Evolutionary conservation across 2,329 filamentous ascomycete species (phyloP).

Genomic region (Metarhizium robertsii): DNA sequence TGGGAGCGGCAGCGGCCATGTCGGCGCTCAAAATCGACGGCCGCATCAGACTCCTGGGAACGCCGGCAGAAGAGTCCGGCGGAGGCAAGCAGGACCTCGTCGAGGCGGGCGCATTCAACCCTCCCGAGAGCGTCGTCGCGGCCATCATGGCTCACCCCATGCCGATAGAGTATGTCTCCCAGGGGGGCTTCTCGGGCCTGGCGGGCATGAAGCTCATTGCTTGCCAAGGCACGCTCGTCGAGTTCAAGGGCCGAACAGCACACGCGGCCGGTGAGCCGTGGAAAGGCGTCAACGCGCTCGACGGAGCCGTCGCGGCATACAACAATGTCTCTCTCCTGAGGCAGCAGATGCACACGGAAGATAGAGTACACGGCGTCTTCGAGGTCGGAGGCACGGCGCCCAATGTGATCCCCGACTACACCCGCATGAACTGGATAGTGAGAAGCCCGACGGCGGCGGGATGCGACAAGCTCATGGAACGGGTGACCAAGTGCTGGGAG

Average conservation of each 20-base stretch:
- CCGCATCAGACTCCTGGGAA: constrained; percentile 30
- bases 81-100: constrained; percentile 27
- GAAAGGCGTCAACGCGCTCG: constrained; percentile 41
- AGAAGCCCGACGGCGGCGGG: not conserved
- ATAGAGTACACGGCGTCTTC: constrained; percentile 42
- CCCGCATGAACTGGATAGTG: constrained; percentile 22
- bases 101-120: constrained; percentile 18
- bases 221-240: constrained; percentile 8
- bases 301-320: constrained; percentile 33
- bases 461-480: not conserved
- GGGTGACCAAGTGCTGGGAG: not conserved
- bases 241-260: constrained; percentile 32
- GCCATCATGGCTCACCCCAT: not conserved
- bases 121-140: constrained; percentile 1
- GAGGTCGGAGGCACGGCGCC: constrained; percentile 27
- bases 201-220: constrained; percentile 19
- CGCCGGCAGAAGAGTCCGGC: constrained; percentile 33
- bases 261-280: constrained; percentile 39
- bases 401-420: constrained; percentile 32
- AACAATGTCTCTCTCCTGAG: constrained; percentile 34
- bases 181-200: constrained; percentile 7
- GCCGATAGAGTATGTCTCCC: constrained; percentile 14
- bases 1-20: constrained; percentile 26
- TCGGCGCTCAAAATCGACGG: constrained; percentile 20
- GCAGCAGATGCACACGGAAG: constrained; percentile 37